Percentiles rank a stretch among this genome's conserved stretches.
Evolutionary conservation across 495 filamentous ascomycete genomes (phyloP).

Genomic region (Cercophora sp.): DNA sequence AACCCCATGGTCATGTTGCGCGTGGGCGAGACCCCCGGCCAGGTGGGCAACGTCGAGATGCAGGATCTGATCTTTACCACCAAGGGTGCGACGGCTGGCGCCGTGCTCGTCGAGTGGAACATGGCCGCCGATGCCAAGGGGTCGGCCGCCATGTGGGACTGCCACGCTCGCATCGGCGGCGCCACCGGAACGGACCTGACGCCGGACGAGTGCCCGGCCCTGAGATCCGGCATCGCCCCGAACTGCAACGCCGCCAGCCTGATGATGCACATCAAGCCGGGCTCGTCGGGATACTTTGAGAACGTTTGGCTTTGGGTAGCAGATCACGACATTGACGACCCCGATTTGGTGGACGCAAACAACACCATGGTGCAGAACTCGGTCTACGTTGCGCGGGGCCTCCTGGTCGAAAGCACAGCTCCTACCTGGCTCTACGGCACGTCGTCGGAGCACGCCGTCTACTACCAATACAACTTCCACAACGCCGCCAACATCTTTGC

Average conservation of each 20-base stretch:
- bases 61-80: constrained; percentile 74
- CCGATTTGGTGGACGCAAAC: neutral
- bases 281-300: constrained; percentile 71
- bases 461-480: constrained; percentile 33
- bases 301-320: constrained; percentile 92
- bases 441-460: constrained; percentile 25
- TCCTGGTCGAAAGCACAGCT: constrained; percentile 5
- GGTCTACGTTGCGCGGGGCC: neutral
- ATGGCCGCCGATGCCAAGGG: constrained; percentile 28
- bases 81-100: constrained; percentile 69
- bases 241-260: constrained; percentile 57
- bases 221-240: constrained; percentile 21
- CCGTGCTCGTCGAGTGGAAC: constrained; percentile 87
- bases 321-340: constrained; percentile 47
- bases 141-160: constrained; percentile 19
- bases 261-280: constrained; percentile 67
- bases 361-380: constrained; percentile 1
- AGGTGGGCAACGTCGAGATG: constrained; percentile 73
- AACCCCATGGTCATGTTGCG: constrained; percentile 66
- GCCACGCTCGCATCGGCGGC: constrained; percentile 19
- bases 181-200: constrained; percentile 62
- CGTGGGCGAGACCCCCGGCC: constrained; percentile 69
- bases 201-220: constrained; percentile 52
- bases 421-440: constrained; percentile 11
- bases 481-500: constrained; percentile 16